These are phyloP conservation scores for Populus deltoides DNA, from an alignment of 345 rosid species.

Conservation along the genomic window DNA sequence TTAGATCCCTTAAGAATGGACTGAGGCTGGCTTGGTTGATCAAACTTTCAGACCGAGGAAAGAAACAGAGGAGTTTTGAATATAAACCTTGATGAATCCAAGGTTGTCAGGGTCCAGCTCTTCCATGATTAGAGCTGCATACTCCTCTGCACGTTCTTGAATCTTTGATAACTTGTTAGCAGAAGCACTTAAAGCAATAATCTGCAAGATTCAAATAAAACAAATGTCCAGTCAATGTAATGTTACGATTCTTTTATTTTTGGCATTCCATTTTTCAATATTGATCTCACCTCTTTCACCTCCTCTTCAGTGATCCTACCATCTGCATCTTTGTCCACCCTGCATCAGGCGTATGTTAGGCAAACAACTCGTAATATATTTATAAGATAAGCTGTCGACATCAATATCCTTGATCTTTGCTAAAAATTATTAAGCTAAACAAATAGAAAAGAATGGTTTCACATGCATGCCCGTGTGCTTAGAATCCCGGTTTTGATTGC, in stretches of 20 bases:
- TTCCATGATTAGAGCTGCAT: slow-evolving; percentile 87
- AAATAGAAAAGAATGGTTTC: no score
- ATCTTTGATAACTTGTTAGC: slow-evolving; percentile 74
- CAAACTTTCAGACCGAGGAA: background rate
- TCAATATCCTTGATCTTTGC: no score
- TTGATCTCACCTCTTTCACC: slow-evolving; percentile 57
- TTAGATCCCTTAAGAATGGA: background rate
- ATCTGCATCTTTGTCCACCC: slow-evolving; percentile 80
- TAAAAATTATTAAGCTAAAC: no score
- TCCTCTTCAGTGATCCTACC: slow-evolving; percentile 76
- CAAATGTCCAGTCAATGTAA: background rate
- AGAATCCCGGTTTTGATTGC: no score
- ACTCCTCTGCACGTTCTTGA: slow-evolving; percentile 65
- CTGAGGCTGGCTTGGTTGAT: background rate
- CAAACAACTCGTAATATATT: no score
- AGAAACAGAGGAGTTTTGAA: background rate
- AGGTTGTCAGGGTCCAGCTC: slow-evolving; percentile 67
- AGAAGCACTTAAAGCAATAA: slow-evolving; percentile 70
- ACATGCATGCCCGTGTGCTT: no score
- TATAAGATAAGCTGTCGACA: no score
- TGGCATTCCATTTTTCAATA: background rate
- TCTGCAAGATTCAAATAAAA: slow-evolving; percentile 38
- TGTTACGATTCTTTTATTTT: background rate
- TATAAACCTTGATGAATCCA: slow-evolving; percentile 69
- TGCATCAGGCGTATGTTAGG: slow-evolving; percentile 19